Conservation (phyloP, 805 yeast genomes). For the Yarrowia sp. region DNA sequence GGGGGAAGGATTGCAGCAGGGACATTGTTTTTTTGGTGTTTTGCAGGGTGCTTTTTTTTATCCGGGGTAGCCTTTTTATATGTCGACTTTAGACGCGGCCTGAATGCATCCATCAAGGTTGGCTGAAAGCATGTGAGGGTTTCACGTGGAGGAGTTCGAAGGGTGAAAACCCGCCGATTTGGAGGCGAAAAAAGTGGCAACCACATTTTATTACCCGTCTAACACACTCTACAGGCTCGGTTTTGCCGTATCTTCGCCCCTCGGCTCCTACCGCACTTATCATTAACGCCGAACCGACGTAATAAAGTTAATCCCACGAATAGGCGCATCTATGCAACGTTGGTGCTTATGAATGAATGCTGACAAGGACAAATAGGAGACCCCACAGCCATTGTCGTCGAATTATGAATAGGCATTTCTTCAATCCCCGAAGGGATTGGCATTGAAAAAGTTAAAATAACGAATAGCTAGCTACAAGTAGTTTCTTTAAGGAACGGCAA, state of each 20-base stretch:
- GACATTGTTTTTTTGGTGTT: not conserved
- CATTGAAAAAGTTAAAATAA: too few species aligned
- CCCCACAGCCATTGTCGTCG: too few species aligned
- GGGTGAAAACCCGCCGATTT: too few species aligned
- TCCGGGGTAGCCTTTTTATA: not conserved
- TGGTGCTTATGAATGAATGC: too few species aligned
- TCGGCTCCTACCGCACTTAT: not conserved
- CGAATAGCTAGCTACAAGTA: too few species aligned
- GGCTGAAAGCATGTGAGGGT: not conserved
- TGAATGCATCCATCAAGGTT: not conserved
- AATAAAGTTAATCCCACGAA: not conserved
- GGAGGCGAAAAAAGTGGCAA: too few species aligned
- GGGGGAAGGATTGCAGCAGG: slow-evolving; percentile 5
- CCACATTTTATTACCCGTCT: too few species aligned
- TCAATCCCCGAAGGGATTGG: too few species aligned
- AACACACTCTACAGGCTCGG: too few species aligned
- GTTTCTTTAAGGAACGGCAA: too few species aligned
- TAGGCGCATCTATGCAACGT: not conserved
- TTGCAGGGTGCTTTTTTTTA: not conserved
- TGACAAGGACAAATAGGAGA: too few species aligned
- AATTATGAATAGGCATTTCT: too few species aligned
- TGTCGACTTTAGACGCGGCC: not conserved
- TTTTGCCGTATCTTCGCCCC: not conserved
- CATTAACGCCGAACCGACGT: not conserved
- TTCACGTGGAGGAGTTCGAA: not conserved